These are phyloP conservation scores for Aspergillus sp. DNA, from an alignment of 2,329 filamentous ascomycete species.

Conservation along the genomic window DNA sequence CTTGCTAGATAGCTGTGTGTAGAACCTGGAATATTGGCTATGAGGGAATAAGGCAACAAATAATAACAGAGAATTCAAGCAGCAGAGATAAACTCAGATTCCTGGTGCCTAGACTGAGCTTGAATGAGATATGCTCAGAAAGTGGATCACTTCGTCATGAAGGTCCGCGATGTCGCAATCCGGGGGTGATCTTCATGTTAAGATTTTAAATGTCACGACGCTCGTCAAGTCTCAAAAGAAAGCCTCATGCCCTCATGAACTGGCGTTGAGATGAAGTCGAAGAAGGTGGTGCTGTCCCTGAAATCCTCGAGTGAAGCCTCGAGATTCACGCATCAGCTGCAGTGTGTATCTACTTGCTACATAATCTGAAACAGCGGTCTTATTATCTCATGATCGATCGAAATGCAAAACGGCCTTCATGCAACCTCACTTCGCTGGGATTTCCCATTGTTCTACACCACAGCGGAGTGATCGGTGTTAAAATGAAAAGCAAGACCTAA, in stretches of 20 bases:
- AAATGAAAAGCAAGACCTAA: background rate
- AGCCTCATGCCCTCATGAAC: background rate
- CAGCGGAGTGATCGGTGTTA: no score
- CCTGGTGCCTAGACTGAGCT: slow-evolving; percentile 2
- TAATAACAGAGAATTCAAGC: background rate
- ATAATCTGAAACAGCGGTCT: background rate
- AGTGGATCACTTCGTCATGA: slow-evolving; percentile 7
- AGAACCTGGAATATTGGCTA: background rate
- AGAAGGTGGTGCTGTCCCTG: background rate
- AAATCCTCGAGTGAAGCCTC: background rate
- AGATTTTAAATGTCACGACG: background rate
- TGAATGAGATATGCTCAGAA: slow-evolving; percentile 4
- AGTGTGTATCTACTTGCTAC: background rate
- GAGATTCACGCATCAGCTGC: background rate
- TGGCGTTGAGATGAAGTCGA: background rate
- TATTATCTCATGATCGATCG: background rate
- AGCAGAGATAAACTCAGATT: background rate
- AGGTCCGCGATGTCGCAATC: slow-evolving; percentile 2
- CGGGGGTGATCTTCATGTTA: background rate
- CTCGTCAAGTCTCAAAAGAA: background rate
- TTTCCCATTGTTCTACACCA: background rate
- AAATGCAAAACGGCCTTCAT: background rate
- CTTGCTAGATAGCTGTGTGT: background rate
- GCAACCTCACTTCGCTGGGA: background rate
- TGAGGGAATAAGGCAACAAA: background rate